A percentile compares a stretch with the other conserved stretches of the same genome.
Conservation (phyloP, 1,139 yeast species). For the Taphrina wiesneri region DNA sequence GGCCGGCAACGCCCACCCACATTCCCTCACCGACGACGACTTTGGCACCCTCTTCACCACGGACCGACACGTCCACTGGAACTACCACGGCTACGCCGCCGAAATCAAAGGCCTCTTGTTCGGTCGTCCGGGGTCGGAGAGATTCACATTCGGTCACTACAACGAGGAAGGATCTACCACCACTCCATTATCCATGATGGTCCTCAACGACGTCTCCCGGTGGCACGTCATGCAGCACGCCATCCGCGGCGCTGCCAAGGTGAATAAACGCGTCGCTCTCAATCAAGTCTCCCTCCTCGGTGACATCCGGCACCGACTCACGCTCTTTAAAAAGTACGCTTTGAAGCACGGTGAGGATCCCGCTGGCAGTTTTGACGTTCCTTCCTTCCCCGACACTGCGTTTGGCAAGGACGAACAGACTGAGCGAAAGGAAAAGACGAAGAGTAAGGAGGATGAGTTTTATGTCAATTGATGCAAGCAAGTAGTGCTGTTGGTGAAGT, state of each 20-base stretch:
- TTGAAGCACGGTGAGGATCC: slow-evolving; percentile 38
- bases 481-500: not conserved
- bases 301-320: slow-evolving; percentile 36
- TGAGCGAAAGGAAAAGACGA: not conserved
- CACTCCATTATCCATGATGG: slow-evolving; percentile 40
- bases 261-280: slow-evolving; percentile 37
- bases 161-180: slow-evolving; percentile 41
- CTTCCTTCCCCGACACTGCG: slow-evolving; percentile 33
- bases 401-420: not conserved
- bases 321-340: slow-evolving; percentile 38
- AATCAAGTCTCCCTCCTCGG: slow-evolving; percentile 36
- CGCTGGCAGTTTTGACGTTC: slow-evolving; percentile 38
- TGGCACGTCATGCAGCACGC: slow-evolving; percentile 40
- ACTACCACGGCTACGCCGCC: slow-evolving; percentile 40
- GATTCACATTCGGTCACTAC: slow-evolving; percentile 39
- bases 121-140: slow-evolving; percentile 38
- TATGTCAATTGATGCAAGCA: slow-evolving; percentile 18
- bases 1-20: slow-evolving; percentile 39
- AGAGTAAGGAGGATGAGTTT: slow-evolving; percentile 13
- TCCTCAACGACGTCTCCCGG: slow-evolving; percentile 39
- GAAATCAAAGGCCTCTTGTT: slow-evolving; percentile 40
- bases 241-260: slow-evolving; percentile 37
- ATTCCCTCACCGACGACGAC: slow-evolving; percentile 36
- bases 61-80: slow-evolving; percentile 39
- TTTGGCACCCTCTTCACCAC: slow-evolving; percentile 38